Base-by-base conservation (phyloP, 768 basidiomycete species). In the Rossbeevera mucosa region DNA sequence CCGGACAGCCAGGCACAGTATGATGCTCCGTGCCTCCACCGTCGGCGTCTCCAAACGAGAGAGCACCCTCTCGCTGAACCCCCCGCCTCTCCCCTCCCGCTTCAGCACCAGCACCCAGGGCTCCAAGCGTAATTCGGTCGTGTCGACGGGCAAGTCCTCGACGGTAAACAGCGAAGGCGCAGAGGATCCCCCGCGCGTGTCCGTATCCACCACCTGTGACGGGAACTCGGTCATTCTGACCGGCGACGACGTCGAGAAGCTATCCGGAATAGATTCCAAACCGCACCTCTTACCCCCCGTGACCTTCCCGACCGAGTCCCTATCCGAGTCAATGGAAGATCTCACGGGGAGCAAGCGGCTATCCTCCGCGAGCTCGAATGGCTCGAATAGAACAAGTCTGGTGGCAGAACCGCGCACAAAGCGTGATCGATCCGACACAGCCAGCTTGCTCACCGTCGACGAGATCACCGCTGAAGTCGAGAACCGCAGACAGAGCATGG, bases 391-490 rank as follows among this genome's bases (percentile, higher is more conserved):
- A 5, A 78, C 85, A 74, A 92, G 90, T 64, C 86, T 82, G 65
- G 86, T 89, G 74, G 87, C 85, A 1, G 90, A 92, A 63, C 67
- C 91, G 51, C 76, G 89, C 54, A 88, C 82, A 67, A 89, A 84
- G 66, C 83, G 88, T 20, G 92, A 96, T 61, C 76, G 80, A 33
- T 89, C 88, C 0, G 93, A 95, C 63, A 91, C 92, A 7, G 91
- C 91, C 4, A 93, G 90, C 59, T 72, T 97, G 61, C 79, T 97
- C 70, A 99, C 95, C 0, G 91, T 99, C 21, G 95, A 99, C 63
- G 93, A 99, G 71, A 96, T 99, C 62, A 97, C 96, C 0, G 94
- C 92, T 9, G 89, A 95, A 63, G 89, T 99, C 7, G 95, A 88
- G 66, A 75, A 74, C 52, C 75, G 81, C 31, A 72, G 80, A 52